These are phyloP conservation scores for Coemansia sp. DNA, from an alignment of 192 early-diverging fungal species.

Conservation along the genomic window DNA sequence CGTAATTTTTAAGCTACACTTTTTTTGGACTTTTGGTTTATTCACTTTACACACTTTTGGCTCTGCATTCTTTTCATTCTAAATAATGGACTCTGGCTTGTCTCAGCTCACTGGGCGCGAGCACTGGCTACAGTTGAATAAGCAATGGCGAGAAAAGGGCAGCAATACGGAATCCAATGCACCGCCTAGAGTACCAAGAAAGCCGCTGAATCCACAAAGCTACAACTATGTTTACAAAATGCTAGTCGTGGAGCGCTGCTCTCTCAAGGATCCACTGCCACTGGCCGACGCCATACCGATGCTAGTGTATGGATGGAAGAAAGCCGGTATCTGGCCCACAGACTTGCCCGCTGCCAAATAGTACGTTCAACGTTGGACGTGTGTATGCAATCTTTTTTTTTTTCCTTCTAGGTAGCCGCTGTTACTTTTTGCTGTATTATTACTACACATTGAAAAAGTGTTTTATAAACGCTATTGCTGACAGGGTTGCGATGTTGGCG, in stretches of 20 bases:
- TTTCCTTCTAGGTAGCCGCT: neutral
- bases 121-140: constrained; percentile 40
- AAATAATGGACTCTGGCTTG: constrained; percentile 3
- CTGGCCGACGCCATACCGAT: constrained; percentile 33
- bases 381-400: neutral
- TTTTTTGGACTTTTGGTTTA: neutral
- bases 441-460: neutral
- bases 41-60: neutral
- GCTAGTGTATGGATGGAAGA: constrained; percentile 40
- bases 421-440: neutral
- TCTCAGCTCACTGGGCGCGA: constrained; percentile 7
- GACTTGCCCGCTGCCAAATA: neutral
- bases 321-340: constrained; percentile 36
- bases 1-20: neutral
- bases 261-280: constrained; percentile 30
- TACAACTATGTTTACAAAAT: constrained; percentile 29
- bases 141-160: constrained; percentile 18
- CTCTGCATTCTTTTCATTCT: neutral
- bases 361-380: neutral
- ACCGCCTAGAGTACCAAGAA: neutral
- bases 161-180: neutral
- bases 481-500: neutral
- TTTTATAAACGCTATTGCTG: neutral
- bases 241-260: constrained; percentile 26
- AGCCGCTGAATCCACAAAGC: constrained; percentile 15